Base-by-base conservation (phyloP, 2,329 filamentous ascomycete genomes). In the Penicillium sp. region DNA sequence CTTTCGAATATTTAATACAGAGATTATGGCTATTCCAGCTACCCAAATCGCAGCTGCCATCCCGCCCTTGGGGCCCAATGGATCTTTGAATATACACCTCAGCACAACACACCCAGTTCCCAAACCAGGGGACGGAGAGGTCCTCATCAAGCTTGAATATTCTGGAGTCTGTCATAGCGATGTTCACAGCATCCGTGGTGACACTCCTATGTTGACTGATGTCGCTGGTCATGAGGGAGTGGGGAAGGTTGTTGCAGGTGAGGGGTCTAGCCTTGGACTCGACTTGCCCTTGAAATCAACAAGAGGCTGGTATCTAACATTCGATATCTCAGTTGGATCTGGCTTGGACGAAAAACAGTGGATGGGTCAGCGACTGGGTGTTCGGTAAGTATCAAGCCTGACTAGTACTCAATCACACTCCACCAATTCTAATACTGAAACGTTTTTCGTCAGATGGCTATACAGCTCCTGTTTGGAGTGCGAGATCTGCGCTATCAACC, bases 121-220 rank as follows among this genome's bases (percentile, higher is more conserved):
- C 18, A 62, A 63, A 6, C 78, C 78, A 0, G 64, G 64, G 4
- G 60, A 73, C 1, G 73, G 76, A 4, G 77, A 81, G 56, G 59
- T 81, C n/a, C 72, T 81, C 14, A 72, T 81, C 40, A 80, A 81
- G 58, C 69, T 81, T 10, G 79, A 81, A 60, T 81, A 70, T 63
- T 80, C 77, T 0, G 79, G 79, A 0, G 77, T 81, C 24, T 81
- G 79, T 53, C 79, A 81, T 67, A 80, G 78, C 1, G 79, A 81
- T 66, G 75, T 79, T 56, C 76, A 77, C 58, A 80, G 79, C 59
- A 75, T 81, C 6, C 73, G 73, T 11, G 76, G 76, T 7, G 73
- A 78, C 64, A 71, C 78, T 60, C 65, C 74, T 49, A 69, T 81
- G 78, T 65, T 69, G 66, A 81, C 78, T 6, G 72, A 79, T 58